Conservation (phyloP, 2,329 filamentous ascomycete genomes). For the Aspergillus ustus region DNA sequence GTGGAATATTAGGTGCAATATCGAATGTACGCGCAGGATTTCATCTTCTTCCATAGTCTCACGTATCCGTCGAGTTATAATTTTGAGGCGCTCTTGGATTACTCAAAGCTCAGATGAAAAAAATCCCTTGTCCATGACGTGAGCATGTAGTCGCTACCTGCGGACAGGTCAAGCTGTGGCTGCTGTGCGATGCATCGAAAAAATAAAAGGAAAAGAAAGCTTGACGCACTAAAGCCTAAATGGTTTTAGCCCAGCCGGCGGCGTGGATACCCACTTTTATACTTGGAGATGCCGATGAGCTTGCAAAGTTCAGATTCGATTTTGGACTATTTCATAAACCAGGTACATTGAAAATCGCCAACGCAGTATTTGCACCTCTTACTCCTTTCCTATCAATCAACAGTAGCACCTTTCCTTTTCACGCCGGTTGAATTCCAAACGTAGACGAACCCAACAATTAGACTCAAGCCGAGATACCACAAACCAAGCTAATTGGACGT, state of each 20-base stretch:
- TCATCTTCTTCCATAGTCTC: slow-evolving; percentile 35
- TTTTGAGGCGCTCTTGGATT: background rate
- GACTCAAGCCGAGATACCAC: slow-evolving; percentile 31
- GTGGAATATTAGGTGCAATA: slow-evolving; percentile 73
- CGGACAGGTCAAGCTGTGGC: background rate
- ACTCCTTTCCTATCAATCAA: background rate
- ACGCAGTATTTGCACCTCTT: background rate
- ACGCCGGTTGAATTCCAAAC: slow-evolving; percentile 25
- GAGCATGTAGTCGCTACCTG: background rate
- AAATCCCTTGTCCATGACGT: background rate
- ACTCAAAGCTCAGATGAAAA: background rate
- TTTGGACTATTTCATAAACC: background rate
- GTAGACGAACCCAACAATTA: slow-evolving; percentile 31
- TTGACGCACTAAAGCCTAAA: background rate
- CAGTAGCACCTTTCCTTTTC: slow-evolving; percentile 19
- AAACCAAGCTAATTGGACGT: slow-evolving; percentile 30
- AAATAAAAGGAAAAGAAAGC: background rate
- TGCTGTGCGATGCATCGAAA: background rate
- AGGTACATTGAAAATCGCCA: background rate
- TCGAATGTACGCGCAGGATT: slow-evolving; percentile 40
- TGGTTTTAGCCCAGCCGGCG: background rate
- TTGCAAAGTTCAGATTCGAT: background rate
- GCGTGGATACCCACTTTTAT: no score
- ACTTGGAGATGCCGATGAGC: background rate
- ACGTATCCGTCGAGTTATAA: background rate